These are phyloP conservation scores for Saururus chinensis DNA, from an alignment of 164 flowering plant species.

Conservation along the genomic window DNA sequence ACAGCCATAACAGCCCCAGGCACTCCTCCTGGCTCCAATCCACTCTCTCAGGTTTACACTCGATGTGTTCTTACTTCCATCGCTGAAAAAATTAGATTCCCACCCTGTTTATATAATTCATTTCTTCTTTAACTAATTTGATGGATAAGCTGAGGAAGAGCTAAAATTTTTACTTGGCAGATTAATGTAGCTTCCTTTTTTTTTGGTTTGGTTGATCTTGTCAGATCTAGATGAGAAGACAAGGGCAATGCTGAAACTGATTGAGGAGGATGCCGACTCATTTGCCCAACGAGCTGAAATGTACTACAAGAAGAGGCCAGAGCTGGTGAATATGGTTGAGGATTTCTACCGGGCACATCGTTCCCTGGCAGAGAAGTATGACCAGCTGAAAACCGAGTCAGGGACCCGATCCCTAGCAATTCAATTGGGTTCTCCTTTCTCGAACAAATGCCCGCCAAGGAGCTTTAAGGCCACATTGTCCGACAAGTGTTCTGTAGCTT, in stretches of 20 bases:
- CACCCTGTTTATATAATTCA: neutral
- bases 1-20: constrained; percentile 40
- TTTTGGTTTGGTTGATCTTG: neutral
- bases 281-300: constrained; percentile 87
- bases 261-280: constrained; percentile 85
- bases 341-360: constrained; percentile 78
- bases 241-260: constrained; percentile 60
- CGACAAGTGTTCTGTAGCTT: constrained; percentile 20
- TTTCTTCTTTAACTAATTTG: neutral
- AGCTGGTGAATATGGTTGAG: constrained; percentile 74
- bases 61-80: neutral
- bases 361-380: constrained; percentile 71
- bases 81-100: no score
- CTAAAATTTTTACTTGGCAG: neutral
- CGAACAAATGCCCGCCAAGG: constrained; percentile 18
- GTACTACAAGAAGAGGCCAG: constrained; percentile 89
- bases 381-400: constrained; percentile 47
- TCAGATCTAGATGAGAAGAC: constrained; percentile 74
- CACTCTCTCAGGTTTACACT: constrained; percentile 43
- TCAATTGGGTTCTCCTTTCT: constrained; percentile 29
- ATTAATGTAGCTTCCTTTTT: neutral
- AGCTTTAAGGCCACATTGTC: constrained; percentile 10
- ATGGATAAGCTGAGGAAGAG: no score
- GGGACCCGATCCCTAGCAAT: constrained; percentile 17
- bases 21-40: constrained; percentile 74